Evolutionary conservation across 1,284 basidiomycete species (phyloP).

Genomic region (Cutaneotrichosporon dermatis): DNA sequence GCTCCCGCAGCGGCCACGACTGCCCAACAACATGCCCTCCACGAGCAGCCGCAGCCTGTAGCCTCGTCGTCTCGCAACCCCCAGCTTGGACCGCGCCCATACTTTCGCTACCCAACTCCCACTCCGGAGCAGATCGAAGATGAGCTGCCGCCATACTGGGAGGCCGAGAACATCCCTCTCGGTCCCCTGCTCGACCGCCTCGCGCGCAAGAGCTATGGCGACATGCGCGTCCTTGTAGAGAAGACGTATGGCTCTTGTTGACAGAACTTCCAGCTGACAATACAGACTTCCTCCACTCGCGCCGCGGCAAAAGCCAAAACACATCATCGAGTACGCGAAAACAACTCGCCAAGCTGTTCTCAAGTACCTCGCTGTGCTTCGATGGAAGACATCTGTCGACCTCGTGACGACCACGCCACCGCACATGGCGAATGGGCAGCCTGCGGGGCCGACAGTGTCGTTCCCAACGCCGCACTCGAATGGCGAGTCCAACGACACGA

Average conservation of each 20-base stretch:
- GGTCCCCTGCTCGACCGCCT: slow-evolving; percentile 36
- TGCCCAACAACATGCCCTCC: slow-evolving; percentile 1
- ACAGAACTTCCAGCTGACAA: background rate
- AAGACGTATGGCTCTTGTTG: slow-evolving; percentile 29
- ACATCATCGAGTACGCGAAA: slow-evolving; percentile 42
- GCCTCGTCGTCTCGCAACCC: slow-evolving; percentile 29
- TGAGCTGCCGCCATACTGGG: slow-evolving; percentile 42
- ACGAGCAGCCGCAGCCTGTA: slow-evolving; percentile 16
- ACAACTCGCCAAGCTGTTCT: slow-evolving; percentile 39
- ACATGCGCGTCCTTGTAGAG: slow-evolving; percentile 31
- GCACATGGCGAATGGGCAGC: background rate
- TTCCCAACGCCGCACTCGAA: slow-evolving; percentile 43
- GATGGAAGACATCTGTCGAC: slow-evolving; percentile 45
- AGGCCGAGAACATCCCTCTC: slow-evolving; percentile 37
- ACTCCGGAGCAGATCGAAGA: slow-evolving; percentile 35
- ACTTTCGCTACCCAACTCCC: slow-evolving; percentile 40
- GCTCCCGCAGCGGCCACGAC: too few species aligned
- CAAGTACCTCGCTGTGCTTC: slow-evolving; percentile 43
- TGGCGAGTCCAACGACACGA: slow-evolving; percentile 35
- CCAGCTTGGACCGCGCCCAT: slow-evolving; percentile 38
- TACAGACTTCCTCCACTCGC: slow-evolving; percentile 22
- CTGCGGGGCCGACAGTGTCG: slow-evolving; percentile 12
- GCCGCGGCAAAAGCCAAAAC: slow-evolving; percentile 33
- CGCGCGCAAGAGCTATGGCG: slow-evolving; percentile 34
- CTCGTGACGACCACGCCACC: slow-evolving; percentile 13